Evolutionary conservation across 495 filamentous ascomycete species (phyloP), one percentile per base, ranked within the genome.

Genomic region (Penicillium psychrofluorescens): DNA sequence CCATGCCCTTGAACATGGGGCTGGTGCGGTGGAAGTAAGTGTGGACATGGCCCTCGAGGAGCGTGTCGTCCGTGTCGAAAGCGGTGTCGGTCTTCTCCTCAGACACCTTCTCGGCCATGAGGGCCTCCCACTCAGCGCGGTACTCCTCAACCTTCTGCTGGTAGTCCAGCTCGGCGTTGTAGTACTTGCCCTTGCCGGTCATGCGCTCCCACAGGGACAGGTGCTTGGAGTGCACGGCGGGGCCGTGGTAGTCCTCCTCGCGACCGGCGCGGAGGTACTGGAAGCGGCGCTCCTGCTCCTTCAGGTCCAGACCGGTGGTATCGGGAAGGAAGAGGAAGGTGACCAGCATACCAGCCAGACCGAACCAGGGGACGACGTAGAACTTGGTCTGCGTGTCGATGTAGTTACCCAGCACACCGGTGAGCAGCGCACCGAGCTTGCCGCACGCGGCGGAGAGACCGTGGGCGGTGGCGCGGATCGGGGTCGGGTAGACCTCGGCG

Each of bases 231-330:
- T 95, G 88, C 40, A 95, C 76, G 45, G 90, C 90, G 36, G 91
- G 78, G 43, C 90, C 89, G 63, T 92, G 88, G 67, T 95, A 95
- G 15, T 95, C 86, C 13, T 76, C 46, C 48, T 80, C 81, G 33
- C 78, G 79, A 49, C 88, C 86, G 0, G 77, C 66, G 33, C 86
- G 81, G 58, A 95, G 81, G 62, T 77, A 95, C 35, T 71, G 58
- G 85, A 86, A 95, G 45, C 89, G 79, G 37, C 88, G 84, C 64
- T 95, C 90, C 66, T 95, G 89, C 64, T 95, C 90, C 74, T 92
- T 91, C 38, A 95, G 78, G 54, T 95, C 89, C 10, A 95, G 81
- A 36, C 90, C 89, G 9, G 90, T 95, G 50, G 90, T 95, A 57
- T 95, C 89, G 2, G 90, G 90, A 3, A 95, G 80, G 76, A 88